A percentile compares a stretch with the other conserved stretches of the same genome.
Conservation (phyloP, 345 rosid genomes). For the Rhizophora apiculata region DNA sequence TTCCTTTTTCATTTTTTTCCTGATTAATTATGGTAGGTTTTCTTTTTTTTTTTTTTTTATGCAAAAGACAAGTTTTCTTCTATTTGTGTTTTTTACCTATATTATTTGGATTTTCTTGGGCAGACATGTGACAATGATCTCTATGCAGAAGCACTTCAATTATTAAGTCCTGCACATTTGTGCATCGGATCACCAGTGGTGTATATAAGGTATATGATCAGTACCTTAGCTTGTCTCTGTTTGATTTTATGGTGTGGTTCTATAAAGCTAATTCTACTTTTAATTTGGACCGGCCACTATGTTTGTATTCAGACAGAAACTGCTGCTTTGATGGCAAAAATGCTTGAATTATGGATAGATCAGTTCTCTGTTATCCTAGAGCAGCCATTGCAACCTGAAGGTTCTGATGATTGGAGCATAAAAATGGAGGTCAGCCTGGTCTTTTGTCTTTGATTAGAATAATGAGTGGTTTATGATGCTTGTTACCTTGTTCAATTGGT, state of each 20-base stretch:
- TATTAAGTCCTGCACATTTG: slow-evolving; percentile 47
- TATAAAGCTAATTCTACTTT: slow-evolving; percentile 1
- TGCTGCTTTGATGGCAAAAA: slow-evolving; percentile 47
- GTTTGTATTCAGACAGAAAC: slow-evolving; percentile 63
- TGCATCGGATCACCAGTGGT: slow-evolving; percentile 79
- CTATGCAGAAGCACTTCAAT: slow-evolving; percentile 74
- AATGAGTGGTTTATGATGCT: slow-evolving; percentile 1
- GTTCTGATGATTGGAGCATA: slow-evolving; percentile 88
- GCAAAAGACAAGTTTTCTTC: neutral
- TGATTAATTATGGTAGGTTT: neutral
- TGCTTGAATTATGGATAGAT: slow-evolving; percentile 71
- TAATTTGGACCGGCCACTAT: slow-evolving; percentile 26
- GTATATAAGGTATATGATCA: slow-evolving; percentile 56
- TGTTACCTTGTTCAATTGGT: slow-evolving; percentile 42
- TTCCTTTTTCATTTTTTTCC: neutral
- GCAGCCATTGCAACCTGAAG: slow-evolving; percentile 71
- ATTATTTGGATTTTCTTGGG: slow-evolving; percentile 19
- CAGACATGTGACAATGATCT: slow-evolving; percentile 65
- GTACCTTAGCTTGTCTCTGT: slow-evolving; percentile 7
- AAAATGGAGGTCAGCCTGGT: slow-evolving; percentile 73
- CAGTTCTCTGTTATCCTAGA: slow-evolving; percentile 59
- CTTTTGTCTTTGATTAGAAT: slow-evolving; percentile 13
- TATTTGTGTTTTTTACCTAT: slow-evolving; percentile 7
- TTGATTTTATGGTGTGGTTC: slow-evolving; percentile 9
- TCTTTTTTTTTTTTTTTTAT: slow-evolving; percentile 11